Conservation (phyloP, 345 rosid genomes). For the Clausena lansium region DNA sequence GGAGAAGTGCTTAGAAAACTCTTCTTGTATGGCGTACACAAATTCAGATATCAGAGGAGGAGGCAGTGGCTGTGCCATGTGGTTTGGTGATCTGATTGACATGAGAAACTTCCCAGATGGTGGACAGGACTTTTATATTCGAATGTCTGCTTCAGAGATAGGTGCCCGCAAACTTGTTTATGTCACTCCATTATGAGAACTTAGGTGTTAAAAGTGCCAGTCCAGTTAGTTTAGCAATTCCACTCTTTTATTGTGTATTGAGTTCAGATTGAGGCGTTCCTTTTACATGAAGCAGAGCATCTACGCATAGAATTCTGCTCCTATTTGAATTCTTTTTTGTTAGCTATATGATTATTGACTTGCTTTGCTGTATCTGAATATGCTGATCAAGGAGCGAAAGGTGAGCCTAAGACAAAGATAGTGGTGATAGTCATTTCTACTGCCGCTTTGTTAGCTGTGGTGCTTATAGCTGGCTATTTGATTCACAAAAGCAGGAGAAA, state of each 20-base stretch:
- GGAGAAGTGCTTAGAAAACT: constrained; percentile 25
- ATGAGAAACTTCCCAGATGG: neutral
- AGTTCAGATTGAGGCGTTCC: neutral
- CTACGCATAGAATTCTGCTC: neutral
- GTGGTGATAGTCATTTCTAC: neutral
- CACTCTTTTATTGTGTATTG: neutral
- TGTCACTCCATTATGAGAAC: neutral
- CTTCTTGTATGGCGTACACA: constrained; percentile 34
- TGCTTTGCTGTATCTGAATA: too few species aligned
- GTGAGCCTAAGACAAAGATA: neutral
- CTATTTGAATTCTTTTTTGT: too few species aligned
- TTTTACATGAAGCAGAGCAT: neutral
- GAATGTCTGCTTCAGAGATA: constrained; percentile 22
- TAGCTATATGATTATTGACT: too few species aligned
- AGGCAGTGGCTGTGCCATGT: constrained; percentile 37
- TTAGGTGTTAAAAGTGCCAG: neutral
- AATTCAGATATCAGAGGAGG: constrained; percentile 12
- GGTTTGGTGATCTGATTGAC: constrained; percentile 36
- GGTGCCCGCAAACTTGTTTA: constrained; percentile 6
- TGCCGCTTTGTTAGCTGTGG: neutral
- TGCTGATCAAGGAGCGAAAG: too few species aligned
- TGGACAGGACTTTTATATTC: constrained; percentile 29
- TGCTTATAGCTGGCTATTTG: neutral
- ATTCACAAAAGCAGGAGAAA: neutral
- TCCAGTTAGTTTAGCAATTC: neutral